Evolutionary conservation across 1,139 yeast genomes (phyloP).

Genomic region (Saccharomyces pastorianus): DNA sequence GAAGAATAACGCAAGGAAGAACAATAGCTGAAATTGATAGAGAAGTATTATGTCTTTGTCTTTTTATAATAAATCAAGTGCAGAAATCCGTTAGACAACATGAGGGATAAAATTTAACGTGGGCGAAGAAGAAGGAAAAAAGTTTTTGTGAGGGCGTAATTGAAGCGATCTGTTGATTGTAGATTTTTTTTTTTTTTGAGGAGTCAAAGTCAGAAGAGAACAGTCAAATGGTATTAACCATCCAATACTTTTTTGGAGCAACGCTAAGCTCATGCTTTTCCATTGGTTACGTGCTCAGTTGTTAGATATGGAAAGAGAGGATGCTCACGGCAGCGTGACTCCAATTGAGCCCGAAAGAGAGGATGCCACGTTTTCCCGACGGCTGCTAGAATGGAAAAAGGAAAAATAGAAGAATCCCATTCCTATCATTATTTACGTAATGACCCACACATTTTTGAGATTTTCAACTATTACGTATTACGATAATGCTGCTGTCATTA

Average conservation of each 20-base stretch:
- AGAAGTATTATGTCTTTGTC: neutral
- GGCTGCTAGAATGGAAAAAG: neutral
- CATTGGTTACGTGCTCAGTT: neutral
- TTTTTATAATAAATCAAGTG: neutral
- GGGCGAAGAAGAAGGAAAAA: neutral
- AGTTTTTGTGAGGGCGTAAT: neutral
- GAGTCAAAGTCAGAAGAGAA: conserved; percentile 1
- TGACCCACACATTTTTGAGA: neutral
- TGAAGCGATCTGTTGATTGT: neutral
- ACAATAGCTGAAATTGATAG: neutral
- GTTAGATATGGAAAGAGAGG: neutral
- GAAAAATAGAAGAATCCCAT: neutral
- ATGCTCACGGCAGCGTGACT: neutral
- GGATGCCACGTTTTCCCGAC: neutral
- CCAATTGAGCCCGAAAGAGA: neutral
- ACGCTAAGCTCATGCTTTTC: neutral
- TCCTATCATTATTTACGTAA: neutral
- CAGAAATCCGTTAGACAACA: neutral
- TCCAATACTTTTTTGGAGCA: neutral
- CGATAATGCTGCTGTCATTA: neutral
- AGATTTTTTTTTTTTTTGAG: neutral
- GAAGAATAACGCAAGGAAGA: neutral
- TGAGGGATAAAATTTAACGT: neutral
- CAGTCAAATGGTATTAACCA: neutral
- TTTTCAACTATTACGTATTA: neutral